Percentiles rank a stretch among this genome's conserved stretches.
phyloP scores from a whole-genome alignment of 2,329 filamentous ascomycete species.

The Neophaeococcomyces mojaviensis region DNA sequence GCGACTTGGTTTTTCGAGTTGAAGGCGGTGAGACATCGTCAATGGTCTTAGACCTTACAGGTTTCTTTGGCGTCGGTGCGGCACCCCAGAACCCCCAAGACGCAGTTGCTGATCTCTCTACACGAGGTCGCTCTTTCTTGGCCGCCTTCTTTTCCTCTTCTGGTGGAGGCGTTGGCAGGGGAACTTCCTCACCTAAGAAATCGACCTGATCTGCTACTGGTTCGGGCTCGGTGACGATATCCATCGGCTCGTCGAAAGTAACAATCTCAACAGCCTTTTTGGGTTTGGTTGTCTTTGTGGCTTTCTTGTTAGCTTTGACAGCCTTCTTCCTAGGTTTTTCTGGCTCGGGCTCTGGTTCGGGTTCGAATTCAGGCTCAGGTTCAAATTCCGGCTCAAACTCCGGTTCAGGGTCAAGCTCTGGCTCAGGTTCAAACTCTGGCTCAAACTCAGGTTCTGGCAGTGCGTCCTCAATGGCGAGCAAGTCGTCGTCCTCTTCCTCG shows the following conservation, averaged over 20 bases:
- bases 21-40: constrained; percentile 29
- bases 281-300: constrained; percentile 26
- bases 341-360: constrained; percentile 17
- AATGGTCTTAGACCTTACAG: constrained; percentile 43
- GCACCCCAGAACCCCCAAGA: constrained; percentile 73
- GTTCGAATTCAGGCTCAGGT: constrained; percentile 22
- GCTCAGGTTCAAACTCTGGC: constrained; percentile 18
- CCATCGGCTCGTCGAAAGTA: constrained; percentile 12
- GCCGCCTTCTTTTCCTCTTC: constrained; percentile 50
- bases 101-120: constrained; percentile 60
- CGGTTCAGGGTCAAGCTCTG: constrained; percentile 23
- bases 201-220: constrained; percentile 35
- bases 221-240: constrained; percentile 13
- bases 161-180: constrained; percentile 43
- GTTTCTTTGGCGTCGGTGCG: constrained; percentile 36
- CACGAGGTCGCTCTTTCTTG: constrained; percentile 70
- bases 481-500: constrained; percentile 27
- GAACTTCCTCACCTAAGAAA: constrained; percentile 28
- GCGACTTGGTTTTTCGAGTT: constrained; percentile 35
- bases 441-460: constrained; percentile 24
- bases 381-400: constrained; percentile 25
- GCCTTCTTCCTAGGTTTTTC: constrained; percentile 12
- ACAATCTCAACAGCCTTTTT: constrained; percentile 27
- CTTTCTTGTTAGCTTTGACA: constrained; percentile 17
- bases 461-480: constrained; percentile 28